Evolutionary conservation across 768 basidiomycete species (phyloP), one percentile per base, ranked within the genome.

Genomic region (Pholiota molesta): DNA sequence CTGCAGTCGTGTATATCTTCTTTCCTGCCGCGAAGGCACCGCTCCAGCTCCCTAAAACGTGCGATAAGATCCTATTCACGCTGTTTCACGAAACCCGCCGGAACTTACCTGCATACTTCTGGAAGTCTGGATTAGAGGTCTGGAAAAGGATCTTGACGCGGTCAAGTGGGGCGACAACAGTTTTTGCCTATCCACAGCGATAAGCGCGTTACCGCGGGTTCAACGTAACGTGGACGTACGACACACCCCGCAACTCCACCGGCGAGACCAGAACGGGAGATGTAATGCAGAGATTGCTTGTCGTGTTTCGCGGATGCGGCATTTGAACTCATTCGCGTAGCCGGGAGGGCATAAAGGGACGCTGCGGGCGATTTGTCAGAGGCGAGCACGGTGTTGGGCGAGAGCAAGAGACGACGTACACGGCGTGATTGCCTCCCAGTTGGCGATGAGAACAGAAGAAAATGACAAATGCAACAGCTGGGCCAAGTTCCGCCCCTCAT

Each of bases 101-200:
- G 39, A 14, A 69, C 86, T 61, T 61, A 94, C 96, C 96, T 61
- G 95, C 86, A 77, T 96, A 99, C 74, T 95, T 93, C 72, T 86
- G 84, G 72, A 92, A 99, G 61, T 99, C 97, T 8, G 92, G 92
- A 74, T 97, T 97, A 7, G 94, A 94, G 0, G 97, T 94, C 74
- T 99, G 97, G 72, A 99, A 97, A 53, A 99, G 88, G 69, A 99
- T 99, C 79, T 99, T 99, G 68, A 99, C 96, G 72, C 97, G 83
- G 74, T 99, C 97, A 53, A 99, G 83, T 3, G 97, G 97, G 19
- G 97, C 97, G 47, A 97, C 93, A 33, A 89, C 90, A 13, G 95
- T 94, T 77, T 97, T 97, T 53, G 95, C 95, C 96, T 97, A 65
- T 2, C n/a, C 51, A 44, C 33, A 55, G 65, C 49, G 66, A 62